Percentiles rank a stretch among this genome's conserved stretches.
Conservation (phyloP, 2,329 filamentous ascomycete species). For the Microdochium nivale region DNA sequence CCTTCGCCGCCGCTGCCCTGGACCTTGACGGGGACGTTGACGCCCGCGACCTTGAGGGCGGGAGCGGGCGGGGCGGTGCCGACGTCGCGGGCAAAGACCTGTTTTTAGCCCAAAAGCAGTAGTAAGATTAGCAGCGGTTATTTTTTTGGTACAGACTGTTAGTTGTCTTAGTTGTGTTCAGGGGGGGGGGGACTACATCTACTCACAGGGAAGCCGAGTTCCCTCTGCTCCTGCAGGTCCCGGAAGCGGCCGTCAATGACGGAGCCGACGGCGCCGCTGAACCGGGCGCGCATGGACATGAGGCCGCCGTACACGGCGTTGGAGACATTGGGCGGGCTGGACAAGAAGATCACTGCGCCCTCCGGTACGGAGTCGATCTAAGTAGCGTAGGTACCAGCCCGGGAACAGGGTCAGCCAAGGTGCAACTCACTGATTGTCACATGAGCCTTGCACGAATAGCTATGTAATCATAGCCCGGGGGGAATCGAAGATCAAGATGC, state of each 20-base stretch:
- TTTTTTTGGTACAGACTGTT: not conserved
- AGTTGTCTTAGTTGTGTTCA: not conserved
- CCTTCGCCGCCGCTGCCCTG: too few species aligned
- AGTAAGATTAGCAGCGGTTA: too few species aligned
- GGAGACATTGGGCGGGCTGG: conserved; percentile 31
- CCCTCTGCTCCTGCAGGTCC: conserved; percentile 44
- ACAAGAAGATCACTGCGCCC: conserved; percentile 41
- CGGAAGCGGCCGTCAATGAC: conserved; percentile 44
- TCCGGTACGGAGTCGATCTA: conserved; percentile 40
- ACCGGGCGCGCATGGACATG: conserved; percentile 39
- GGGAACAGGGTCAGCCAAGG: too few species aligned
- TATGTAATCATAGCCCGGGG: not conserved
- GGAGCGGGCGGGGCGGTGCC: conserved; percentile 34
- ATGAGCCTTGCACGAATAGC: too few species aligned
- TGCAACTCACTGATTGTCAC: too few species aligned
- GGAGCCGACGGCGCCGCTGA: conserved; percentile 34
- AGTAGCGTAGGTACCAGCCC: too few species aligned
- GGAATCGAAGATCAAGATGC: conserved; percentile 1
- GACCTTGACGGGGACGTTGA: conserved; percentile 30
- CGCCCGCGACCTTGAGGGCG: conserved; percentile 30
- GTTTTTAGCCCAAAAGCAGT: not conserved
- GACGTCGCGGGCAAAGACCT: conserved; percentile 33
- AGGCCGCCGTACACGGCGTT: conserved; percentile 47
- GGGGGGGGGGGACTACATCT: not conserved
- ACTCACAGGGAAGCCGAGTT: conserved; percentile 32